phyloP scores from a whole-genome alignment of 2,329 filamentous ascomycete species.

The Ceratocystis papillata region DNA sequence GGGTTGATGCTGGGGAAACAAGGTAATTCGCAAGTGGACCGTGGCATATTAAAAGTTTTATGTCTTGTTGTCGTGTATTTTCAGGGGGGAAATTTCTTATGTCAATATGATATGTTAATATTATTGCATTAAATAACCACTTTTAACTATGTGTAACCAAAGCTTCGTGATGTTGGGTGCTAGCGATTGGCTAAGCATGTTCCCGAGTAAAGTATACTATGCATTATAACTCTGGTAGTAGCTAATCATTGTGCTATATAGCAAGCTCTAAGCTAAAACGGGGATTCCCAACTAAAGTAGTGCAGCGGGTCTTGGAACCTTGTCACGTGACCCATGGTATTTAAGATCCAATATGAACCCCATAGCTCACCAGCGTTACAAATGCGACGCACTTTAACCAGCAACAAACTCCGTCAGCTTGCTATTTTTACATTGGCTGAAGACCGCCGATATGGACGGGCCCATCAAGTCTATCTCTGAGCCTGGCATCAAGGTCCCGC shows the following conservation, averaged over 20 bases:
- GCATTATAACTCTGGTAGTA: no score
- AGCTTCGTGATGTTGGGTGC: not conserved
- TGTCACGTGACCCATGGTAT: no score
- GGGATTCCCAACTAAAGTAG: no score
- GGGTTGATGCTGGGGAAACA: conserved; percentile 1
- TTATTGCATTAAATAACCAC: conserved; percentile 1
- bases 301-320: no score
- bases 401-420: not conserved
- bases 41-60: conserved; percentile 12
- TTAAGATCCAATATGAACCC: no score
- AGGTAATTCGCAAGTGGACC: not conserved
- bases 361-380: no score
- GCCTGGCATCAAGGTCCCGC: conserved; percentile 48
- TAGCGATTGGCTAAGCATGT: no score
- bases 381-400: no score
- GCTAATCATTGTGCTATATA: no score
- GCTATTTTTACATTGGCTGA: not conserved
- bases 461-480: conserved; percentile 44
- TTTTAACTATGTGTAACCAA: not conserved
- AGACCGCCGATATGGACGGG: conserved; percentile 24
- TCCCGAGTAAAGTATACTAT: no score
- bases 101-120: conserved; percentile 18
- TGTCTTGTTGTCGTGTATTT: conserved; percentile 17
- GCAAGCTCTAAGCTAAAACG: no score
- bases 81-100: conserved; percentile 9